Base-by-base conservation (phyloP, 2,329 filamentous ascomycete species). In the Shiraia bambusicola region DNA sequence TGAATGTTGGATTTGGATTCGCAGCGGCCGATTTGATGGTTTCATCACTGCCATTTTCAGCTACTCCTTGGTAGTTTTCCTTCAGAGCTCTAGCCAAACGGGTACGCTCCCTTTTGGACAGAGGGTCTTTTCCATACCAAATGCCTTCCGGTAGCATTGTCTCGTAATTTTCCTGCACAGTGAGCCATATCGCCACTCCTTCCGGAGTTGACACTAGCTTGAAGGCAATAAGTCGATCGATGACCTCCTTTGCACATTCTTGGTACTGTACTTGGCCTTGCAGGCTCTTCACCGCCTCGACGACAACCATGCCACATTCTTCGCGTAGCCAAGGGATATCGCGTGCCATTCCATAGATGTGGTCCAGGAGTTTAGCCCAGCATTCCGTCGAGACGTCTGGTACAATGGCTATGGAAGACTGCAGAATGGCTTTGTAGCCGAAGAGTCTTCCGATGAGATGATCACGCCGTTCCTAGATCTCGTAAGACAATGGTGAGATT, bases 241-340 rank as follows among this genome's bases (percentile, higher is more conserved):
- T 72, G 0, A 86, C 82, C 17, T 75, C 69, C 57, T 84, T 77
- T 1, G 81, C 80, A 41, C 81, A 78, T 42, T 77, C 72, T 54
- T 78, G 69, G 81, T 81, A 58, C 8, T 56, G 49, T 13, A 69
- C 52, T 14, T 66, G 62, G 22, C 69, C 61, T 7, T 67, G 60
- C 24, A 79, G 56, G 14, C 84, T 82, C 24, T 78, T 76, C 27
- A 93, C 67, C 11, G 85, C 83, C 60, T 89, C 82, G 31, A 87
- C 84, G 17, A 96, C 75, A 34, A 93, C 81, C 77, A 84, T 88
- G 24, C 87, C 89, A 58, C 89, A 95, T 65, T 95, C 88, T 58
- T 92, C 84, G 47, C 88, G 81, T 52, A 97, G 76, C 92, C 91
- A 96, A 24, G 87, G 81, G 69, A 95, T 94, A 70, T 87, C 87